These are phyloP conservation scores for Boletus rex-veris DNA, from an alignment of 768 basidiomycete species.

Conservation along the genomic window DNA sequence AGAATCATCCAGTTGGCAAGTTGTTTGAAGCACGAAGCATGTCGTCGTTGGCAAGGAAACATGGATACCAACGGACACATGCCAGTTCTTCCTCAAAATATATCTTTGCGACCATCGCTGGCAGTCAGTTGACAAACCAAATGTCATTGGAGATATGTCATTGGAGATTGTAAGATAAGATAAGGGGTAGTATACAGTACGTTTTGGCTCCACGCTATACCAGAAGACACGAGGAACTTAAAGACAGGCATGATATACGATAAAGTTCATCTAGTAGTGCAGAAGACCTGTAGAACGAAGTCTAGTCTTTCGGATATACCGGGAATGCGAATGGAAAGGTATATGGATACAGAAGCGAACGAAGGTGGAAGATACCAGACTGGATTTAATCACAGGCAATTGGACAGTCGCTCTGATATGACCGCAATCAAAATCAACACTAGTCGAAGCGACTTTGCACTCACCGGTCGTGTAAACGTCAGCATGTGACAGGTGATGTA, in stretches of 20 bases:
- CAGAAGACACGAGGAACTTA: constrained; percentile 9
- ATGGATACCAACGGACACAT: no score
- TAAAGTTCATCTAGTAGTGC: constrained; percentile 19
- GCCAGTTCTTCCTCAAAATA: background rate
- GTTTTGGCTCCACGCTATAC: constrained; percentile 16
- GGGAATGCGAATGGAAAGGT: background rate
- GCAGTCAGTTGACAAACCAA: constrained; percentile 1
- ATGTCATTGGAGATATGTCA: constrained; percentile 14
- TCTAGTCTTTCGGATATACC: constrained; percentile 8
- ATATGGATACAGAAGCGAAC: constrained; percentile 24
- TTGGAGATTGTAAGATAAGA: constrained; percentile 19
- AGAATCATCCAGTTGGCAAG: no score
- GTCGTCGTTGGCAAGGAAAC: no score
- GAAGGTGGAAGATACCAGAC: constrained; percentile 3
- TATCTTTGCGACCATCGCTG: background rate
- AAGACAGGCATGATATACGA: constrained; percentile 14
- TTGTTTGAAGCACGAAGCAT: no score
- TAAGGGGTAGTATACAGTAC: constrained; percentile 21
- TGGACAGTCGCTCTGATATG: constrained; percentile 49
- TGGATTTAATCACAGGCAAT: constrained; percentile 43
- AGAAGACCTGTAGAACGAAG: constrained; percentile 19
- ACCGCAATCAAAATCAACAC: background rate
- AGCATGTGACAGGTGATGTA: constrained; percentile 84
- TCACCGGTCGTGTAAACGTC: constrained; percentile 63
- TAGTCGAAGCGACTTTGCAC: constrained; percentile 18